phyloP scores from a whole-genome alignment of 305 asterid species.

The Withania somnifera region DNA sequence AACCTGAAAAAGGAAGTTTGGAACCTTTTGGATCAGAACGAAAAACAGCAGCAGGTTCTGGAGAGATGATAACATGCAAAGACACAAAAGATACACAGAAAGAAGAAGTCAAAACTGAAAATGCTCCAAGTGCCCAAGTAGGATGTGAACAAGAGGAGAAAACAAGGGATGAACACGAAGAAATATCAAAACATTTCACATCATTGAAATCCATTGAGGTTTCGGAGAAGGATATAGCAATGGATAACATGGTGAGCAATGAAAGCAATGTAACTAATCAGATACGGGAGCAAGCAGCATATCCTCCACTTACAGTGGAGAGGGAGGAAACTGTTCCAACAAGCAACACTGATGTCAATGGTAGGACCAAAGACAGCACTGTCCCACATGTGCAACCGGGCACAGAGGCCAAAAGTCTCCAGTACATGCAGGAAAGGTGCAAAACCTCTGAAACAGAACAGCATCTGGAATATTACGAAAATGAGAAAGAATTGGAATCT shows the following conservation, averaged over 20 bases:
- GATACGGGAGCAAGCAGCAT: not conserved
- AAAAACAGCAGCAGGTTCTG: not conserved
- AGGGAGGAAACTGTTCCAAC: not conserved
- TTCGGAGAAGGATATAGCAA: not conserved
- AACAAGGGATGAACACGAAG: constrained; percentile 10
- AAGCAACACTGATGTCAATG: not conserved
- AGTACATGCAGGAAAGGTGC: not conserved
- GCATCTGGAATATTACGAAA: not conserved
- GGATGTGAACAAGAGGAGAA: constrained; percentile 14
- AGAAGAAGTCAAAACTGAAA: constrained; percentile 11
- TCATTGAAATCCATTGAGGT: not conserved
- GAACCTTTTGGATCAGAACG: not conserved
- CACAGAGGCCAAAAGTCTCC: not conserved
- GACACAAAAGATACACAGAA: not conserved
- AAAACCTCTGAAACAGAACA: not conserved
- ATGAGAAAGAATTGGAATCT: not conserved
- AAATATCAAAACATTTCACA: constrained; percentile 10
- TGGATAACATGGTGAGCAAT: not conserved
- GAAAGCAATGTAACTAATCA: not conserved
- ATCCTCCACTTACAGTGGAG: not conserved
- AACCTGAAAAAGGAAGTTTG: not conserved
- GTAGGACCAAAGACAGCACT: not conserved
- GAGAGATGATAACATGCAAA: not conserved
- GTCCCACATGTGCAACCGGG: not conserved
- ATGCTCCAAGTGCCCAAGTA: constrained; percentile 3